Conservation (phyloP, 2,329 filamentous ascomycete genomes). For the Nannizziopsis barbatae region DNA sequence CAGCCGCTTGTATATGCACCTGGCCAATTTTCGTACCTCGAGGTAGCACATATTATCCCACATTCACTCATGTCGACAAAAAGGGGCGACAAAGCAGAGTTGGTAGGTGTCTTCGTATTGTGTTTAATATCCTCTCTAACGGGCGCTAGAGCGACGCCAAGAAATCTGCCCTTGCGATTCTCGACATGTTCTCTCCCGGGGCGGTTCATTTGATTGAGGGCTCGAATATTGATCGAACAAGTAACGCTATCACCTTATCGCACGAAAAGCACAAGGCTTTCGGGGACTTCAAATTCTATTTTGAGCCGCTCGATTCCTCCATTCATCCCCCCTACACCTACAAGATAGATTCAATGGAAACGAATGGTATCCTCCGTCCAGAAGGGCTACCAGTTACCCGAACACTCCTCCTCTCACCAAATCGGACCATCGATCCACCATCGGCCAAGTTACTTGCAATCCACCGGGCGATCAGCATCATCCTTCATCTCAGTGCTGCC, state of each 20-base stretch:
- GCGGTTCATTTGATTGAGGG: conserved; percentile 31
- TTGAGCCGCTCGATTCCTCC: conserved; percentile 5
- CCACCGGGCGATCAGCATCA: conserved; percentile 15
- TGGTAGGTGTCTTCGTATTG: background rate
- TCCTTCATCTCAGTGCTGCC: conserved; percentile 19
- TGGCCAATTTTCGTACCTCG: conserved; percentile 10
- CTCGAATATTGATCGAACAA: conserved; percentile 31
- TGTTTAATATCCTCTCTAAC: conserved; percentile 3
- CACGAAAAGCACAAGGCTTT: conserved; percentile 17
- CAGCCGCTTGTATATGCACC: conserved; percentile 8
- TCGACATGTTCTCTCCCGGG: conserved; percentile 36
- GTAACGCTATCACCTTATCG: conserved; percentile 33
- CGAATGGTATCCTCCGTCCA: conserved; percentile 1
- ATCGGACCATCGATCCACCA: conserved; percentile 24
- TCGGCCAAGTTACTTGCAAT: conserved; percentile 17
- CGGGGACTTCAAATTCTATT: conserved; percentile 11
- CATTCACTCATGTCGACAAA: conserved; percentile 16
- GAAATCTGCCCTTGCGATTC: conserved; percentile 29
- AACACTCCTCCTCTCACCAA: conserved; percentile 16
- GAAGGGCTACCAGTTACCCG: conserved; percentile 13
- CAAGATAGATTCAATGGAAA: conserved; percentile 9
- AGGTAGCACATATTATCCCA: conserved; percentile 19
- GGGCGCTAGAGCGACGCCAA: conserved; percentile 18
- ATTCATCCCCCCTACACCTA: conserved; percentile 14
- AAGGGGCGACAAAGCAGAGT: background rate